Base-by-base conservation (phyloP, 2,329 filamentous ascomycete genomes). In the Periglandula ipomoeae region DNA sequence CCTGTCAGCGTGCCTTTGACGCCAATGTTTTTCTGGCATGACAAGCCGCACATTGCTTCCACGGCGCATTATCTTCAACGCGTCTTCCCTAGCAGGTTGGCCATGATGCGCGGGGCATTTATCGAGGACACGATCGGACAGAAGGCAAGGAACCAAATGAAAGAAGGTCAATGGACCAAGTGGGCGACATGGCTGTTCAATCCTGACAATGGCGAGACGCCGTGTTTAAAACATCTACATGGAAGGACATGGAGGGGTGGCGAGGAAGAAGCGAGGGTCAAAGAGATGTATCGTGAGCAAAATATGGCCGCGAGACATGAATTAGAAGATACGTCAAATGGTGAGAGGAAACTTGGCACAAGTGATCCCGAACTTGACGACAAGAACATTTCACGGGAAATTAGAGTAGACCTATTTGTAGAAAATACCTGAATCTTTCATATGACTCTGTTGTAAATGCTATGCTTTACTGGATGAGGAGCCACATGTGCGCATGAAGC, bases 121-220 rank as follows among this genome's bases (percentile, higher is more conserved):
- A 79, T 79, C 47, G 76, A 79, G 58, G 76, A 79, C 50, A 74
- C 71, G 15, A 66, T 78, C 22, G 76, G 76, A 2, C 76, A 79
- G 46, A 66, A 73, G 1, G 76, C 75, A 2, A 66, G 76, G n/a
- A 61, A 66, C 0, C 74, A 78, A 58, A 79, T 79, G 76, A 79
- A 79, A 55, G 65, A 71, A 5, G 74, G 75, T 0, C 45, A 61
- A 26, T 79, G 74, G 72, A 53, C 52, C 2, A 72, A 71, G 51
- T 79, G 75, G 75, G 76, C 73, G 0, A 75, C 69, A 30, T 79
- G 76, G 76, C 61, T 78, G 17, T 79, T 75, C 53, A 76, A 75
- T 32, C 75, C 76, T 0, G 66, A 68, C 1, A 61, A 71, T 3
- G 76, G 73, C 1, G 67, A 58, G 46, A 54, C 58, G 41, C 53